Base-by-base conservation (phyloP, 2,329 filamentous ascomycete species). In the Aureobasidium uvarum region DNA sequence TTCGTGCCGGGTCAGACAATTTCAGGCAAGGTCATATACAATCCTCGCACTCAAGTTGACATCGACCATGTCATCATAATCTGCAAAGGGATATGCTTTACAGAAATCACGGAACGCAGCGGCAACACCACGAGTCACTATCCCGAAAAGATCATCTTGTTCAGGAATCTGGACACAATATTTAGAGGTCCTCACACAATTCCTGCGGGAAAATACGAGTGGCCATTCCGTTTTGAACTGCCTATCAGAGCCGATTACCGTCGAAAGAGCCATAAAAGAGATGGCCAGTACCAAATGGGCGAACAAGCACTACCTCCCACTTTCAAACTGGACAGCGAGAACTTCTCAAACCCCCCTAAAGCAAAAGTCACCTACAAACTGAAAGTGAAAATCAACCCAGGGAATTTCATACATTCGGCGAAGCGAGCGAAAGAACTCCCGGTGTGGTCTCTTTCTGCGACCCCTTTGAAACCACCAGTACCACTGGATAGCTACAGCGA, bases 381-480 rank as follows among this genome's bases (percentile, higher is more conserved):
- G 20, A 64, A 64, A 41, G 62, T 56, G 10, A 56, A 55, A 23
- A 25, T 64, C n/a, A 64, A 64, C 23, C 62, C 62, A 13, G 50
- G 52, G 14, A 55, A 33, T 18, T 28, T 56, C 20, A 23, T 55
- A 31, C 50, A 50, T 18, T 25, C 28, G 13, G 39, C 39, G 6
- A 18, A 56, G 14, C n/a, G 11, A 5, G 16, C 23, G 10, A 36
- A 20, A 16, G 45, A 55, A 25, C 23, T 64, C 7, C 38, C 43
- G 2, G 41, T 64, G 8, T 46, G 50, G 39, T n/a, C 41, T 28
- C 13, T 56, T 10, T 64, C 62, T 14, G 5, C 6, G 18, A 41
- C 16, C 8, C 50, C 62, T 11, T 16, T 64, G 8, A 20, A 41
- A 28, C 39, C 39, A 10, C 62, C 50, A 20, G 11, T 25, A 31